A percentile compares a stretch with the other conserved stretches of the same genome.
Conservation (phyloP, 1,284 basidiomycete genomes). For the Tilletia caries region DNA sequence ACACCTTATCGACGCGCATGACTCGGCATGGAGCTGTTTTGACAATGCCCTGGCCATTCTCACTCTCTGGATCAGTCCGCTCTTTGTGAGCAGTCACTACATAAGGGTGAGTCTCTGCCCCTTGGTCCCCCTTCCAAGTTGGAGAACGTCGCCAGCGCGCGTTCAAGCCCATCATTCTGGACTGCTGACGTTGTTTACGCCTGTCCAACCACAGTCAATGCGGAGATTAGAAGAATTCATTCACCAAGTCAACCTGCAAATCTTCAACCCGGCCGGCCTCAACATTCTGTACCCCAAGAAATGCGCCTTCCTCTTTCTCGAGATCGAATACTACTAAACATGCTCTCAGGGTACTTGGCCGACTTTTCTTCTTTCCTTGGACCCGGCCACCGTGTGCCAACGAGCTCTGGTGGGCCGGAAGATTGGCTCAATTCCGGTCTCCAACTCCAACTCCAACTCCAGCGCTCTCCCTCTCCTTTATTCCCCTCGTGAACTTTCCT, state of each 20-base stretch:
- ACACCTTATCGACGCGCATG: slow-evolving; percentile 30
- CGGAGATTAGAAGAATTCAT: slow-evolving; percentile 63
- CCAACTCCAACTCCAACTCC: no score
- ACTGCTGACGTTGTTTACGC: background rate
- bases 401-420: no score
- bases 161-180: background rate
- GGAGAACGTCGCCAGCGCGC: background rate
- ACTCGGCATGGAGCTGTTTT: slow-evolving; percentile 24
- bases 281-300: slow-evolving; percentile 74
- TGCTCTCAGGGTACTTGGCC: background rate
- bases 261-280: slow-evolving; percentile 75
- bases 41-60: slow-evolving; percentile 36
- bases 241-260: slow-evolving; percentile 64
- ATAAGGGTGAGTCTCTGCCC: slow-evolving; percentile 63
- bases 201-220: slow-evolving; percentile 65
- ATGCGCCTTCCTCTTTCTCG: slow-evolving; percentile 72
- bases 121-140: background rate
- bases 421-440: no score
- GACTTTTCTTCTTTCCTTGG: background rate
- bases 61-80: slow-evolving; percentile 52
- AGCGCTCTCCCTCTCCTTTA: no score
- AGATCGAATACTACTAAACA: slow-evolving; percentile 52
- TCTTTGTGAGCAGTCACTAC: slow-evolving; percentile 68
- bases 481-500: no score
- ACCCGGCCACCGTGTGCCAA: background rate